phyloP scores from a whole-genome alignment of 2,329 filamentous ascomycete genomes.

The Apiospora pterosperma region DNA sequence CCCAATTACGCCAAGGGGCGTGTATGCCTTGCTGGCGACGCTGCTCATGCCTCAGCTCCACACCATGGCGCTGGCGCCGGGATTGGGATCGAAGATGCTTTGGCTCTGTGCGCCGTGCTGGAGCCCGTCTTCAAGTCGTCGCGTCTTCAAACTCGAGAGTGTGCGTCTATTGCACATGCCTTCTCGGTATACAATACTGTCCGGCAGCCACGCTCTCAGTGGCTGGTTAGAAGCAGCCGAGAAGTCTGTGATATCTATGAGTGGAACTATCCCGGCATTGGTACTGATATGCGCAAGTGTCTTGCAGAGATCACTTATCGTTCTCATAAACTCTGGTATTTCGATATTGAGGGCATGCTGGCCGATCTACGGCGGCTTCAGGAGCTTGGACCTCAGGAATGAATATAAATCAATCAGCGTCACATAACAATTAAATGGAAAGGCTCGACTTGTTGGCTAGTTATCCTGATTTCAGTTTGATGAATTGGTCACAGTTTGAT shows the following conservation, averaged over 20 bases:
- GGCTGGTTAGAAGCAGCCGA: background rate
- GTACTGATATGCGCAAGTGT: background rate
- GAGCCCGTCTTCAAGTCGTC: background rate
- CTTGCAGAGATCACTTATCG: background rate
- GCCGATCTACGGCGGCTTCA: no score
- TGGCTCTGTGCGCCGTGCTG: background rate
- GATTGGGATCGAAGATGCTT: slow-evolving; percentile 7
- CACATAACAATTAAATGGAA: no score
- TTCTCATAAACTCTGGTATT: slow-evolving; percentile 3
- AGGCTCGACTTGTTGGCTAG: no score
- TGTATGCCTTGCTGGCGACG: slow-evolving; percentile 19
- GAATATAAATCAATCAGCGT: no score
- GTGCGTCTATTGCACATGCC: background rate
- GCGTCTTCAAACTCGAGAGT: background rate
- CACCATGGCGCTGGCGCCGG: slow-evolving; percentile 21
- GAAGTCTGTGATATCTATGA: background rate
- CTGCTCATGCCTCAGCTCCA: slow-evolving; percentile 19
- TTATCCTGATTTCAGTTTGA: no score
- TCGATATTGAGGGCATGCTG: slow-evolving; percentile 1
- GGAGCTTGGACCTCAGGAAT: no score
- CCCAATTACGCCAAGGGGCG: slow-evolving; percentile 14
- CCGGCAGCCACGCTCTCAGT: background rate
- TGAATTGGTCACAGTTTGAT: no score
- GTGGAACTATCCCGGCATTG: background rate
- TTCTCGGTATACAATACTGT: background rate